Evolutionary conservation across 768 basidiomycete genomes (phyloP), one percentile per base, ranked within the genome.

Genomic region (Mycena venus): DNA sequence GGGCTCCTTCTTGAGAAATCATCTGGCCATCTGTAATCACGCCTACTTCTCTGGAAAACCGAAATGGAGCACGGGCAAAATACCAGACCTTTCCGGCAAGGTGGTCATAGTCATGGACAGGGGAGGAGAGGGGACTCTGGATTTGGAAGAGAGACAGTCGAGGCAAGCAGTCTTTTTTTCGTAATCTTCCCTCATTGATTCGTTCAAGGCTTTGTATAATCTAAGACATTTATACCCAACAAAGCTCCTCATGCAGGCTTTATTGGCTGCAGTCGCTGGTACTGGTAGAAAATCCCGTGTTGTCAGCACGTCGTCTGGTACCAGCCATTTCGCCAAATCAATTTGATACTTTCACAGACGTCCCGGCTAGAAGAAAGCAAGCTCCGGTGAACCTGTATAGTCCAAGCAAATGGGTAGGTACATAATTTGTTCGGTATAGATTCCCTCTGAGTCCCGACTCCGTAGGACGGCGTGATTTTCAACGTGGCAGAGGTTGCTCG

Each of bases 231-330:
- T 78, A 64, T 78, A 76, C 47, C 74, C 82, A 27, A 80, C 80
- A 10, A 74, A 78, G 15, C 73, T 75, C 11, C 78, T 85, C 51
- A 73, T 82, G 21, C 76, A 78, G 49, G 15, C 49, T 29, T 42
- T 83, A 21, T 36, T 79, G n/a, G 71, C 79, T 58, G 74, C 83
- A 14, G 80, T 82, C 6, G 75, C 73, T 49, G 75, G 73, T 2
- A 78, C 80, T 11, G 79, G 79, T 14, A 36, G 40, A 25, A 19
- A 79, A 78, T 11, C 78, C 75, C 84, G 86, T 7, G 77, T 86
- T 12, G 77, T 86, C 36, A 83, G 81, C 59, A 77, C 77, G 9
- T 72, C 83, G 3, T 80, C 82, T 11, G 17, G 40, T n/a, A 4
- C 56, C n/a, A 25, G 77, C 34, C 17, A 71, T 84, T 38, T 71